Conservation (phyloP, 2,329 filamentous ascomycete genomes). For the Nothophoma quercina region DNA sequence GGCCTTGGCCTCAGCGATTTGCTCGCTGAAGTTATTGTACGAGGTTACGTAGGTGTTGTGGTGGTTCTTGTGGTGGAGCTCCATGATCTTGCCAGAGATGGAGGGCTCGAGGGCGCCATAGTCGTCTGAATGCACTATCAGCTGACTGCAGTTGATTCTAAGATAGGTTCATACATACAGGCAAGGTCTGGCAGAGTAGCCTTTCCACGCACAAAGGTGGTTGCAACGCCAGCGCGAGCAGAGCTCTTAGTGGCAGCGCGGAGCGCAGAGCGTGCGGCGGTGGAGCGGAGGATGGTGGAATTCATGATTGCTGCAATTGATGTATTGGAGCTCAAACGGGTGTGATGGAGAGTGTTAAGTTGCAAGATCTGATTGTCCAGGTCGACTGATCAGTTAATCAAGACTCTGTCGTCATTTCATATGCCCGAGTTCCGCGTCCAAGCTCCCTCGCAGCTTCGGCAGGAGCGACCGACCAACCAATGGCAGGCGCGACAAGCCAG, state of each 20-base stretch:
- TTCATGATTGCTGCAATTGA: slow-evolving; percentile 67
- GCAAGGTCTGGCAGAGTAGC: slow-evolving; percentile 89
- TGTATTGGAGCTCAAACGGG: slow-evolving; percentile 30
- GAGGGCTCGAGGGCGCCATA: slow-evolving; percentile 90
- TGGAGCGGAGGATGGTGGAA: slow-evolving; percentile 75
- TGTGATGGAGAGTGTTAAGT: slow-evolving; percentile 1
- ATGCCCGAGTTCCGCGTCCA: slow-evolving; percentile 23
- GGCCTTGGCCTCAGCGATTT: slow-evolving; percentile 66
- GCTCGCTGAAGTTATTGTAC: slow-evolving; percentile 81
- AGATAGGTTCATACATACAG: slow-evolving; percentile 61
- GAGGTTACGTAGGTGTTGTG: slow-evolving; percentile 93
- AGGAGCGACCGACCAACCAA: slow-evolving; percentile 21
- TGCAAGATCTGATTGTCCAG: background rate
- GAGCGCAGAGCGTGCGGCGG: slow-evolving; percentile 74
- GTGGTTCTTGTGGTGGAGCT: slow-evolving; percentile 93
- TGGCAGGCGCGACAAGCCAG: slow-evolving; percentile 11
- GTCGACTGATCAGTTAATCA: slow-evolving; percentile 15
- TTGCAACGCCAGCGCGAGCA: slow-evolving; percentile 69
- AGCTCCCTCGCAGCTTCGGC: slow-evolving; percentile 17
- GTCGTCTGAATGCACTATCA: slow-evolving; percentile 70
- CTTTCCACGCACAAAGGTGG: slow-evolving; percentile 83
- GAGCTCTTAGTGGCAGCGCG: slow-evolving; percentile 70
- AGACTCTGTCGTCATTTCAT: slow-evolving; percentile 38
- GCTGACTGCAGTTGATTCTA: background rate
- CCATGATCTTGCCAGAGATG: slow-evolving; percentile 92